A percentile compares a stretch with the other conserved stretches of the same genome.
Conservation (phyloP, 352 stramenopile species). For the Paralagenidium karlingii region DNA sequence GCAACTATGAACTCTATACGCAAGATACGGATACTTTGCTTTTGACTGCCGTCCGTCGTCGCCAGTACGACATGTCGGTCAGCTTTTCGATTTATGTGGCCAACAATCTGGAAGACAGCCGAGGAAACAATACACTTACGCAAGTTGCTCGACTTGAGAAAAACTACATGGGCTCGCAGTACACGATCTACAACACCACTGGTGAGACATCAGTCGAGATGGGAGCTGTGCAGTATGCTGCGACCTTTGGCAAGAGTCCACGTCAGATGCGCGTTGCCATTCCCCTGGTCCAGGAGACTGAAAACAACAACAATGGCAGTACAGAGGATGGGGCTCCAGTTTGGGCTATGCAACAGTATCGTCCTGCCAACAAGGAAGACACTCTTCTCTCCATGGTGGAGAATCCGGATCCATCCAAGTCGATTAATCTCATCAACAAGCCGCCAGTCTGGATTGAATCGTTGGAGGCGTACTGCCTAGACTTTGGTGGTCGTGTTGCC, state of each 20-base stretch:
- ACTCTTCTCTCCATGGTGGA: conserved; percentile 70
- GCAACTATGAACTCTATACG: conserved; percentile 80
- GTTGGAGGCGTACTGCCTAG: conserved; percentile 74
- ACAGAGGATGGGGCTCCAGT: conserved; percentile 20
- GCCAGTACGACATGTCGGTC: conserved; percentile 82
- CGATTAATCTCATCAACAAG: conserved; percentile 76
- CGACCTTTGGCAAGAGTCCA: conserved; percentile 76
- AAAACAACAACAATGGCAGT: conserved; percentile 20
- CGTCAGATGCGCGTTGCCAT: conserved; percentile 74
- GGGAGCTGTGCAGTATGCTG: conserved; percentile 73
- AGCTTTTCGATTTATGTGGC: conserved; percentile 67
- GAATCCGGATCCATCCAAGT: conserved; percentile 35
- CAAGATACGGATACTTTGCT: conserved; percentile 67
- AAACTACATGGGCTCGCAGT: conserved; percentile 83
- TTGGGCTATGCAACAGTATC: conserved; percentile 47
- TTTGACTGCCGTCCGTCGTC: conserved; percentile 59
- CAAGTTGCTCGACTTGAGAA: conserved; percentile 71
- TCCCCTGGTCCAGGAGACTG: conserved; percentile 30
- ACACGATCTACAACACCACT: conserved; percentile 69
- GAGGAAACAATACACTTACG: conserved; percentile 7
- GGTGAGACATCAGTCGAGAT: conserved; percentile 41
- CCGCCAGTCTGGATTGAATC: conserved; percentile 81
- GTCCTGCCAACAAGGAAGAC: conserved; percentile 50
- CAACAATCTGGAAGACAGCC: conserved; percentile 23
- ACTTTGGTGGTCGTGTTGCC: conserved; percentile 76